Base-by-base conservation (phyloP, 2,329 filamentous ascomycete genomes). In the Exophiala aquamarina region DNA sequence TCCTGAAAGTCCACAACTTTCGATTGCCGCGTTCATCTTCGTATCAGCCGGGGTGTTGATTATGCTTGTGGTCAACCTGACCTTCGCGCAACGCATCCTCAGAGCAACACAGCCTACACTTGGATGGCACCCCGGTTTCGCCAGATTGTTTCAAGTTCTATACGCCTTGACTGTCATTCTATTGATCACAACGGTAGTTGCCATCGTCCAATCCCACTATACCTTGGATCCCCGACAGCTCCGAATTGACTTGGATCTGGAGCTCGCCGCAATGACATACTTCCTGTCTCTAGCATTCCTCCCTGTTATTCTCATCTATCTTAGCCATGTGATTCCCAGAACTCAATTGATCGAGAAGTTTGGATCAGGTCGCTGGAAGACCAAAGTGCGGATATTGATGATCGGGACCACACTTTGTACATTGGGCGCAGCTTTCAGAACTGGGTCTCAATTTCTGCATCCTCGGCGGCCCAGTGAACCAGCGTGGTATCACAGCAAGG, bases 61-160 rank as follows among this genome's bases (percentile, higher is more conserved):
- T 5, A 70, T 94, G 17, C 91, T 87, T 66, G 70, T 91, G 59
- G 71, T 89, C 66, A 92, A 94, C 68, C 69, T 94, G 29, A 70
- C 92, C 59, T 87, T 90, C 61, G 69, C 84, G 0, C 86, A 89
- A 66, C 82, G 89, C 37, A 74, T 94, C 18, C 67, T 93, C 15
- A 78, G 89, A 41, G 84, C 85, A 4, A 78, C 81, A 38, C 86
- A 91, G 60, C 87, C 87, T 0, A 61, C 64, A 1, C 63, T 88
- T 21, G 88, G 87, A 47, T 91, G 87, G 87, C 75, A 78, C 52
- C 72, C 68, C 15, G 58, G 67, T 2, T 71, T 80, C 18, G 73
- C 71, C 2, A 54, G 71, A 15, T 46, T 66, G 15, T 84, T 90
- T 64, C 77, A 75, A 50, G 60, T 72, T 18, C 64, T 88, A 15